Evolutionary conservation across 768 basidiomycete genomes (phyloP), one percentile per base, ranked within the genome.

Genomic region (Pleurotus cornucopiae): DNA sequence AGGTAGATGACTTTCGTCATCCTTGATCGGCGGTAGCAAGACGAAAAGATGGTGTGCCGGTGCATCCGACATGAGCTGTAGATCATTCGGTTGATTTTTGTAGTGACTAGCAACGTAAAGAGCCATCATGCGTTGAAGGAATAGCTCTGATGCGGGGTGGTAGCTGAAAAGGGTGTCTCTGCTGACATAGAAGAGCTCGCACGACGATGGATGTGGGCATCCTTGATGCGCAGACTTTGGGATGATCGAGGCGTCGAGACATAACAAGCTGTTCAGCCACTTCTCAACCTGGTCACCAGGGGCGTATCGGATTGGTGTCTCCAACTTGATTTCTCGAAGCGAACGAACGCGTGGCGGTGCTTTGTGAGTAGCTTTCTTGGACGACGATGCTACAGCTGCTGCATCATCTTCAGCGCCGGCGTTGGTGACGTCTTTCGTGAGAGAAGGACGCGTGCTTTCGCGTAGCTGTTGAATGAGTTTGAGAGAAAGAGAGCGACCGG

Each of bases 11-110:
- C 80, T 86, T 67, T 94, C 92, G 58, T 95, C 89, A 55, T 94
- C 90, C 64, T 89, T 86, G 48, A 98, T 79, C 0, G 97, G 97
- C 0, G 95, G 95, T 1, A 98, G 77, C 0, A 99, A 82, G 1
- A 99, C 97, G 61, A 98, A 99, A 12, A 99, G 80, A 64, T 95
- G 92, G 66, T 98, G 96, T 0, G 94, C 95, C 0, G 97, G 97
- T 0, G 97, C 97, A 63, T 99, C 97, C 9, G 89, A 91, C 69
- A 98, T 83, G 51, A 99, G 81, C 69, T 98, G 96, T n/a, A 99
- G 79, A 68, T 99, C 97, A 67, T 99, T 98, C 16, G 97, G 97
- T 66, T 95, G 92, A 70, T 98, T 99, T 73, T 99, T 99, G 77
- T 99, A 99, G 68, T 99, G 97, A 49, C 89, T 90, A 1, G 97